Evolutionary conservation across 2,329 filamentous ascomycete genomes (phyloP), one percentile per base, ranked within the genome.

Genomic region (Fusarium ramigenum): DNA sequence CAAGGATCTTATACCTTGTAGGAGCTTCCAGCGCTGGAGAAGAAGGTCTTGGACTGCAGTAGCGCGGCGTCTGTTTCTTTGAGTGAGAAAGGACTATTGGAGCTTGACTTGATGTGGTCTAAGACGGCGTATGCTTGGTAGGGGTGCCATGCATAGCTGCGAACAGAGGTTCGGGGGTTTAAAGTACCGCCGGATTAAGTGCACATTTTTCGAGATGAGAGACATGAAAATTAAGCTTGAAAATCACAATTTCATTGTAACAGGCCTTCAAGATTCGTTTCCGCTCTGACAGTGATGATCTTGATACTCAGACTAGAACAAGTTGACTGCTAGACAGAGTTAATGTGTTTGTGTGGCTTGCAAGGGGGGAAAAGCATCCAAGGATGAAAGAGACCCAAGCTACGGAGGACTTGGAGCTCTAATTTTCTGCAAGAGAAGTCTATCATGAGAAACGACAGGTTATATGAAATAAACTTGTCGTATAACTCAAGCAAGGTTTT

Each of bases 31-130:
- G 63, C 57, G 63, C 73, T 67, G 66, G 59, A 77, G 65, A 75
- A 76, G 75, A 78, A 78, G 72, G 69, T 67, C 70, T 58, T 67
- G 60, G 66, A 62, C 62, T 60, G 69, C 66, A 77, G 74, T 78
- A 78, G 76, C 72, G 76, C 56, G 37, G 57, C 44, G 62, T 59
- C 59, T 68, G 34, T 52, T 42, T 60, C 53, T 42, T 52, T 50
- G 32, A 30, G 66, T 59, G 54, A 72, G 57, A 66, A 62, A 62
- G 30, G 53, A 61, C 61, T 61, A 67, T 59, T 49, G 44, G 58
- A 46, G 50, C 76, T 76, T 78, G 72, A 62, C 75, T 78, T 50
- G 63, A 77, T 74, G 40, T 57, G 63, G 75, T 44, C 54, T 69
- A 76, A 69, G 49, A 62, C 11, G 32, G 53, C 47, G 37, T 50